Evolutionary conservation across 176 grass and related monocot genomes (phyloP).

Genomic region (Hyparrhenia diplandra): DNA sequence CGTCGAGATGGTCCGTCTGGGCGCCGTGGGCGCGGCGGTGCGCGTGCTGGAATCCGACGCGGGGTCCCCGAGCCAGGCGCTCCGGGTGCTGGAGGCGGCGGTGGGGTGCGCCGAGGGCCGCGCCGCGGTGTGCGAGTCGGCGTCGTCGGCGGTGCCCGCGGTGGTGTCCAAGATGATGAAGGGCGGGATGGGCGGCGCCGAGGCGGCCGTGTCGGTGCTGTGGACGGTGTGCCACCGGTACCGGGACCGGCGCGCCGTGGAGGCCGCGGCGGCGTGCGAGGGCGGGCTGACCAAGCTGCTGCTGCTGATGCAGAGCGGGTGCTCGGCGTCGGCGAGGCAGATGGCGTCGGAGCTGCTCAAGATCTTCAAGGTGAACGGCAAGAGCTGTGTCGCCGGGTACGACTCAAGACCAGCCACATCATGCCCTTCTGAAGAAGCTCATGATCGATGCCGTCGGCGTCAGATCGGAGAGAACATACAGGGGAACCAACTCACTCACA

Average conservation of each 20-base stretch:
- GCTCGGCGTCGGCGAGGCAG: constrained; percentile 53
- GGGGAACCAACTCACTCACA: neutral
- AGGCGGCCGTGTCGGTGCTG: constrained; percentile 70
- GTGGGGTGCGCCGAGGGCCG: constrained; percentile 59
- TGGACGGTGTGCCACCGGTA: constrained; percentile 73
- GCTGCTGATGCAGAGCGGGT: constrained; percentile 80
- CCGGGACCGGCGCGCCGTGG: constrained; percentile 59
- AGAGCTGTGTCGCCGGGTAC: constrained; percentile 71
- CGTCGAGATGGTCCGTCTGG: constrained; percentile 36
- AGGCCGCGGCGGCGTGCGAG: constrained; percentile 35
- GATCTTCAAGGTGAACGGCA: constrained; percentile 62
- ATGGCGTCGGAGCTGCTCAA: constrained; percentile 74
- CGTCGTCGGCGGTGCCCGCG: constrained; percentile 13
- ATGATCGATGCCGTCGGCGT: no score
- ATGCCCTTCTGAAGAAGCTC: constrained; percentile 51
- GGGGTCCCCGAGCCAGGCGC: constrained; percentile 8
- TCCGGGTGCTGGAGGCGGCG: constrained; percentile 49
- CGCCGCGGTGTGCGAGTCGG: constrained; percentile 56
- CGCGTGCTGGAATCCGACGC: constrained; percentile 19
- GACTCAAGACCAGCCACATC: constrained; percentile 84
- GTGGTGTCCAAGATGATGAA: constrained; percentile 64
- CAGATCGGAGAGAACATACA: neutral
- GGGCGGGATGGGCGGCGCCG: constrained; percentile 50
- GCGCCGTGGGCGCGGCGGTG: constrained; percentile 36
- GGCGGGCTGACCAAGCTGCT: constrained; percentile 57